Conservation (phyloP, 352 stramenopile genomes). For the Phytophthora pisi region DNA sequence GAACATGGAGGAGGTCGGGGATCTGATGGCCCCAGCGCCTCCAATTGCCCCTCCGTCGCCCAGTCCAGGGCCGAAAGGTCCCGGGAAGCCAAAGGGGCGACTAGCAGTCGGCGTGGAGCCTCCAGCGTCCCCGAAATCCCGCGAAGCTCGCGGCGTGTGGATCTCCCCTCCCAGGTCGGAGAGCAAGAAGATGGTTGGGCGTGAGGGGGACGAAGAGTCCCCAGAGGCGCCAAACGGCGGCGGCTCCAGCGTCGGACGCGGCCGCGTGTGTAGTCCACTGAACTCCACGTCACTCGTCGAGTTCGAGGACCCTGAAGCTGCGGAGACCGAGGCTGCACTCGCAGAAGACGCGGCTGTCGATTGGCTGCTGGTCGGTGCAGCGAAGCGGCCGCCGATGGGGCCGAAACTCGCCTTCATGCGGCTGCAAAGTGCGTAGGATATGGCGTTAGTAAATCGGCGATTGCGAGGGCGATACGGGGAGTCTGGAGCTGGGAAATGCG, state of each 20-base stretch:
- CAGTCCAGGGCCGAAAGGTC: constrained; percentile 29
- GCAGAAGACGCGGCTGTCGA: constrained; percentile 3
- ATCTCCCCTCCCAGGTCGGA: constrained; percentile 69
- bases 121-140: constrained; percentile 22
- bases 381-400: constrained; percentile 44
- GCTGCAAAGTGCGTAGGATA: constrained; percentile 17
- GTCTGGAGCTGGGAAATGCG: not conserved
- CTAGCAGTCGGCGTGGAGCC: constrained; percentile 14
- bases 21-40: constrained; percentile 28
- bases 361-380: not conserved
- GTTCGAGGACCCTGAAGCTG: constrained; percentile 11
- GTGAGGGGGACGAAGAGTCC: constrained; percentile 19
- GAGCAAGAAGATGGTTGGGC: constrained; percentile 45
- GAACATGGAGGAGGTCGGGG: constrained; percentile 41
- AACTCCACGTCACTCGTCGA: constrained; percentile 33
- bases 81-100: constrained; percentile 43
- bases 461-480: constrained; percentile 7
- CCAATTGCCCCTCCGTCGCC: constrained; percentile 25
- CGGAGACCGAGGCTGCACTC: not conserved
- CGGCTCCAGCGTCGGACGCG: constrained; percentile 26
- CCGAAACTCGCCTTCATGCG: constrained; percentile 49
- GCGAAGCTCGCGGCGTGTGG: constrained; percentile 37
- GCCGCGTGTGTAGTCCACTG: constrained; percentile 23
- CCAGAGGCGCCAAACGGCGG: constrained; percentile 31
- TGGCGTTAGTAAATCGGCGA: constrained; percentile 9